Evolutionary conservation across 179 eudicot species (phyloP).

Genomic region (Actinidia polygama): DNA sequence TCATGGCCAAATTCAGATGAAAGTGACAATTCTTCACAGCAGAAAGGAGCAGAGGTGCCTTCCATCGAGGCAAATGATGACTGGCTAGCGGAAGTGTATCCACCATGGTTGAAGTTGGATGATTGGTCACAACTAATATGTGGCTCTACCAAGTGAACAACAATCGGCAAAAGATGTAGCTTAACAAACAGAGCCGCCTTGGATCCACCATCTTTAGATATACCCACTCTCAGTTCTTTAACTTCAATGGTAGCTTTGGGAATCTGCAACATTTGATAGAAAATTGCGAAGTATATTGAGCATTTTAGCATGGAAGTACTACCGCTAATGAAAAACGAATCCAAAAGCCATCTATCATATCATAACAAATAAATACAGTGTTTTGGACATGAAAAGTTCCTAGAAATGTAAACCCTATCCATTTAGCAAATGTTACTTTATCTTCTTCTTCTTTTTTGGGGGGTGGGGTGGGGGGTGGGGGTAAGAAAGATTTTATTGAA

Average conservation of each 20-base stretch:
- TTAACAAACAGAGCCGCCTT: constrained; percentile 71
- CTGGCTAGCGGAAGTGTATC: constrained; percentile 46
- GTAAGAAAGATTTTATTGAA: no score
- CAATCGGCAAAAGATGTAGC: constrained; percentile 73
- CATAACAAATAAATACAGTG: neutral
- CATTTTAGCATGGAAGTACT: constrained; percentile 1
- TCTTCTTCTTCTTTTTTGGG: no score
- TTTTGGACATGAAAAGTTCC: neutral
- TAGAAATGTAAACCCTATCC: neutral
- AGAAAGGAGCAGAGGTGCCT: constrained; percentile 60
- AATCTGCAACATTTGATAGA: constrained; percentile 54
- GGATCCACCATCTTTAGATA: constrained; percentile 80
- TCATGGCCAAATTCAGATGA: constrained; percentile 88
- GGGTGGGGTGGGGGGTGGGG: no score
- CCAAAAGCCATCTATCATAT: constrained; percentile 8
- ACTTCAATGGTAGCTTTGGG: constrained; percentile 83
- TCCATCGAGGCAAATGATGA: constrained; percentile 49
- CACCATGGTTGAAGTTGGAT: constrained; percentile 48
- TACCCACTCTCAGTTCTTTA: constrained; percentile 80
- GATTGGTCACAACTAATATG: constrained; percentile 50
- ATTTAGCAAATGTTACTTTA: neutral
- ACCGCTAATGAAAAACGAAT: neutral
- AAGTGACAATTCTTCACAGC: constrained; percentile 84
- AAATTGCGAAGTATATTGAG: constrained; percentile 1
- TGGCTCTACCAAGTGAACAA: constrained; percentile 73